Evolutionary conservation across 345 rosid genomes (phyloP).

Genomic region (Heritiera fomes): DNA sequence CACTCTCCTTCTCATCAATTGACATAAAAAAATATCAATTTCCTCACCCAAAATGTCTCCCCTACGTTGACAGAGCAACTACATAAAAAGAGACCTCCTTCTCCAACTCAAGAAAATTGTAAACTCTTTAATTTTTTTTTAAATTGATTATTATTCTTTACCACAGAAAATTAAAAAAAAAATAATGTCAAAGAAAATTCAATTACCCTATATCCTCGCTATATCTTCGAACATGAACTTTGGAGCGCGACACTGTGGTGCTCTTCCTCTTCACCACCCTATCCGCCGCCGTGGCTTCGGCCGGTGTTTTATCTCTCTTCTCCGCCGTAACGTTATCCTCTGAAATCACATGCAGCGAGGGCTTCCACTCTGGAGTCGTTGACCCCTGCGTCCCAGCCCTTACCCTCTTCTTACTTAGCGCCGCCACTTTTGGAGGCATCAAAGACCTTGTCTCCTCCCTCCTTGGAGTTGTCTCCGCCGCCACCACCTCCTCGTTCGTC

Average conservation of each 20-base stretch:
- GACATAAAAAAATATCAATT: no score
- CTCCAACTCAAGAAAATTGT: no score
- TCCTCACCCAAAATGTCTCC: neutral
- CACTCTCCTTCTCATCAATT: no score
- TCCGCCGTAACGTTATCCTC: constrained; percentile 47
- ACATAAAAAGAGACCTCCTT: neutral
- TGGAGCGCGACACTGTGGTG: constrained; percentile 22
- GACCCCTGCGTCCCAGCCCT: constrained; percentile 17
- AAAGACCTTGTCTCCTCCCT: constrained; percentile 35
- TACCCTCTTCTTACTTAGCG: constrained; percentile 33
- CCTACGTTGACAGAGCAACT: constrained; percentile 15
- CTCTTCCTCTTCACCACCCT: constrained; percentile 37
- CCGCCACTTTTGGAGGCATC: constrained; percentile 3
- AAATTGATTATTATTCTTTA: no score
- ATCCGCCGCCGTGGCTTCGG: constrained; percentile 1
- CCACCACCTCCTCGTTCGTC: constrained; percentile 13
- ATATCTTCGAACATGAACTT: constrained; percentile 36
- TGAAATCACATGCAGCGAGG: constrained; percentile 56
- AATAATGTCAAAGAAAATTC: neutral
- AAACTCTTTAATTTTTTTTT: no score
- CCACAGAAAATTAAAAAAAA: neutral
- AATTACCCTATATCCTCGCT: constrained; percentile 42
- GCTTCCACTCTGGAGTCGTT: constrained; percentile 51
- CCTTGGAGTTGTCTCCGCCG: neutral
- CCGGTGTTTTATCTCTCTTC: constrained; percentile 19